Evolutionary conservation across 129 eudicot genomes (phyloP).

Genomic region (Cynara cardunculus): DNA sequence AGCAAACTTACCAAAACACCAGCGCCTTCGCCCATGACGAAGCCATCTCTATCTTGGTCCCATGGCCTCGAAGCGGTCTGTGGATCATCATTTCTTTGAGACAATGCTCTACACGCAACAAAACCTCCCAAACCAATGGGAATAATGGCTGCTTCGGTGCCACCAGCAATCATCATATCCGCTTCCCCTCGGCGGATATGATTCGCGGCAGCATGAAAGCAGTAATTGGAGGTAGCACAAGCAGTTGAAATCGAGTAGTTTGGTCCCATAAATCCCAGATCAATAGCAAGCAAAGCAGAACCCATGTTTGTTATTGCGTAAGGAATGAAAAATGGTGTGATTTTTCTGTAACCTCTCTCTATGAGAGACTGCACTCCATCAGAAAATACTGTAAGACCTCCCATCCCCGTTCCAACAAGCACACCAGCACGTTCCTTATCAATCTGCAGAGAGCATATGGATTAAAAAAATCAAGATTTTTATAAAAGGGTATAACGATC

Average conservation of each 20-base stretch:
- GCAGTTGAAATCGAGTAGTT: constrained; percentile 97
- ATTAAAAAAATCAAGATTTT: not conserved
- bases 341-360: constrained; percentile 84
- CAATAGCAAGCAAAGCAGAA: constrained; percentile 90
- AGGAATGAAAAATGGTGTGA: constrained; percentile 93
- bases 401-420: constrained; percentile 98
- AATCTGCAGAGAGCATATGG: constrained; percentile 41
- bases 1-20: constrained; percentile 78
- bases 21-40: constrained; percentile 99
- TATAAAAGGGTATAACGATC: not conserved
- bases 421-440: constrained; percentile 96
- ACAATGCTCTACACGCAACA: constrained; percentile 98
- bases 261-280: constrained; percentile 96
- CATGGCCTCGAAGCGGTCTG: constrained; percentile 95
- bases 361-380: constrained; percentile 86
- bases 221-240: constrained; percentile 97
- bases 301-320: constrained; percentile 97
- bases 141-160: constrained; percentile 92
- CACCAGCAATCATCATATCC: constrained; percentile 98
- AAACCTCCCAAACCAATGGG: constrained; percentile 97
- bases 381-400: constrained; percentile 86
- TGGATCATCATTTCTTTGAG: constrained; percentile 97
- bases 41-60: constrained; percentile 97
- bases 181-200: constrained; percentile 98
- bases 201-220: constrained; percentile 97